Conservation (phyloP, 169 alveolate genomes). For the Eimeria praecox region DNA sequence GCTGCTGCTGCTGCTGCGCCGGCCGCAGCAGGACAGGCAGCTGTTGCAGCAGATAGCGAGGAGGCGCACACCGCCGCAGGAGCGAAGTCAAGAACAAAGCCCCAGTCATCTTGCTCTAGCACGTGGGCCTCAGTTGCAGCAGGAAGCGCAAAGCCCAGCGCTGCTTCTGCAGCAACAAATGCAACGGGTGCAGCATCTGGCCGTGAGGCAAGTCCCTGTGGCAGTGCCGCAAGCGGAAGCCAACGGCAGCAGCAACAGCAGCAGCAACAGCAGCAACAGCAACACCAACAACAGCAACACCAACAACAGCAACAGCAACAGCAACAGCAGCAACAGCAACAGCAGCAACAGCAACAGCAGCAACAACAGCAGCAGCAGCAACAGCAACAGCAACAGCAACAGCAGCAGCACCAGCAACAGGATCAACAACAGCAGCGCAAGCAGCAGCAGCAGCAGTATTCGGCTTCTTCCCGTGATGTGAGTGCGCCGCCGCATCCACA, state of each 20-base stretch:
- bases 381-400: too few relatives aligned
- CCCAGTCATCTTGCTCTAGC: constrained; percentile 5
- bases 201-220: constrained; percentile 2
- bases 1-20: constrained; percentile 26
- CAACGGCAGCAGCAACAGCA: constrained; percentile 51
- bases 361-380: constrained; percentile 12
- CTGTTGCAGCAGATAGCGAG: constrained; percentile 41
- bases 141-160: constrained; percentile 65
- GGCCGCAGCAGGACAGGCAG: constrained; percentile 18
- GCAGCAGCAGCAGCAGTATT: too few relatives aligned
- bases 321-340: constrained; percentile 4
- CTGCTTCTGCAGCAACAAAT: constrained; percentile 61
- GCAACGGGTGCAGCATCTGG: constrained; percentile 46
- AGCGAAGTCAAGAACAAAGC: constrained; percentile 1
- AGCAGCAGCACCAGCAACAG: too few relatives aligned
- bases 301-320: constrained; percentile 1
- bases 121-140: constrained; percentile 82
- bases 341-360: neutral
- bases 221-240: neutral
- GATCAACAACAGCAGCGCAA: too few relatives aligned
- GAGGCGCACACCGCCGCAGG: neutral
- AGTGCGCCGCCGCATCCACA: too few relatives aligned
- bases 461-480: too few relatives aligned
- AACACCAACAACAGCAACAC: constrained; percentile 3
- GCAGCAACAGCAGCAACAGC: constrained; percentile 36